Base-by-base conservation (phyloP, 108 stramenopile species). In the Pseudonitzschia delicatissima region DNA sequence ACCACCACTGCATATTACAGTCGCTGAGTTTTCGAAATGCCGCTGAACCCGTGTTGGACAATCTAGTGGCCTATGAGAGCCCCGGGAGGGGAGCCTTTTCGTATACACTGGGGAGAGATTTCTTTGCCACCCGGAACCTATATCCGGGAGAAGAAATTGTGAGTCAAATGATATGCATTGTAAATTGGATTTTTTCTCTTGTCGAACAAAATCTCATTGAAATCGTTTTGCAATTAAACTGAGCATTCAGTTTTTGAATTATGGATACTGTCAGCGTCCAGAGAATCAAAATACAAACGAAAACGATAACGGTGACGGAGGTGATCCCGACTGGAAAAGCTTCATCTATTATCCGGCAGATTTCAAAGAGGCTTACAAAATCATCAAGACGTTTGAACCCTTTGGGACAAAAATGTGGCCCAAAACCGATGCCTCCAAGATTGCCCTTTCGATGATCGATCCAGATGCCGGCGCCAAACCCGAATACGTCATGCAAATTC, bases 51-150 rank as follows among this genome's bases (percentile, higher is more conserved):
- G 12, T 70, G 26, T 57, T 33, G 5, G 50, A 66, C 45, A 29
- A 35, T 15, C 36, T 34, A 0, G 45, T 32, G 4, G 53, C n/a
- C n/a, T 55, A 31, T 7, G 32, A 55, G n/a, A 52, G 45, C 29
- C 77, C 81, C 26, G 70, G 69, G 5, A 23, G 59, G 20, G 81
- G 81, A n/a, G 68, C 81, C 5, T 73, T 82, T 65, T 67, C 72
- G 20, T 82, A 77, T 44, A 39, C 73, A 31, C 49, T 45, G 8
- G 73, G 81, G 48, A 42, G 72, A 15, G 63, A 66, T 18, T 77
- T 82, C 66, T 45, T 35, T 35, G 62, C 61, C 5, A 53, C 33
- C 11, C 44, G 69, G 3, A 39, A 28, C 6, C 11, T 70, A 5
- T 6, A 29, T 9, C 55, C 62, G 0, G 78, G 78, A 27, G 67